These are phyloP conservation scores for Astrothelium macrocarpum DNA, from an alignment of 495 filamentous ascomycete genomes.

Conservation along the genomic window DNA sequence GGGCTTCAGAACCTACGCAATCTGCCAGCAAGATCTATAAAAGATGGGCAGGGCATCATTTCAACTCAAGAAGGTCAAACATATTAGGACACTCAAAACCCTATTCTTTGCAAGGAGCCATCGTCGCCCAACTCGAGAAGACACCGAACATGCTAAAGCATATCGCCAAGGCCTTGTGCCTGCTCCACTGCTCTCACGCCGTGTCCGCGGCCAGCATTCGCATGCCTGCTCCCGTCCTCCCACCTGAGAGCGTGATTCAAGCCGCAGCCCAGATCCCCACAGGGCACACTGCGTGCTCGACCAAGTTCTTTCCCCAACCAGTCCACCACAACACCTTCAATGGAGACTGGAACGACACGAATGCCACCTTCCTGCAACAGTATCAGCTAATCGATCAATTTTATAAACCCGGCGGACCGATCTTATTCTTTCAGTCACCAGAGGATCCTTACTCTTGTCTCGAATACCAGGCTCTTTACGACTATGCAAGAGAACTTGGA, in stretches of 20 bases:
- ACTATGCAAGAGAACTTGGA: background rate
- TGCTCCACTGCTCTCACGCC: background rate
- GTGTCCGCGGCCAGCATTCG: background rate
- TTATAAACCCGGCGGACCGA: background rate
- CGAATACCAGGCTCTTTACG: background rate
- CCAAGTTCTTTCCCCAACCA: background rate
- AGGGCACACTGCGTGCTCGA: background rate
- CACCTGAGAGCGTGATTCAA: background rate
- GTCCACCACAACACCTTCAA: background rate
- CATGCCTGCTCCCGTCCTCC: background rate
- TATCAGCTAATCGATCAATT: background rate
- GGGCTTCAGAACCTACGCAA: background rate
- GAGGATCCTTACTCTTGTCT: background rate
- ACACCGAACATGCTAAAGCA: background rate
- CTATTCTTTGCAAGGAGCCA: background rate
- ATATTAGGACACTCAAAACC: background rate
- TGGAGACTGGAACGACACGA: background rate
- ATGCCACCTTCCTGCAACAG: background rate
- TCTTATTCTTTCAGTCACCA: background rate
- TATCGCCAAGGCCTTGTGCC: background rate
- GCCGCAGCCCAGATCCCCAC: background rate
- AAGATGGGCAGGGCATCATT: background rate
- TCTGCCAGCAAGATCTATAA: background rate
- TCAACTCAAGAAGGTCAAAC: background rate
- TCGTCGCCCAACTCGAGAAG: background rate